These are phyloP conservation scores for Westerdykella sp. DNA, from an alignment of 2,329 filamentous ascomycete genomes.

Conservation along the genomic window DNA sequence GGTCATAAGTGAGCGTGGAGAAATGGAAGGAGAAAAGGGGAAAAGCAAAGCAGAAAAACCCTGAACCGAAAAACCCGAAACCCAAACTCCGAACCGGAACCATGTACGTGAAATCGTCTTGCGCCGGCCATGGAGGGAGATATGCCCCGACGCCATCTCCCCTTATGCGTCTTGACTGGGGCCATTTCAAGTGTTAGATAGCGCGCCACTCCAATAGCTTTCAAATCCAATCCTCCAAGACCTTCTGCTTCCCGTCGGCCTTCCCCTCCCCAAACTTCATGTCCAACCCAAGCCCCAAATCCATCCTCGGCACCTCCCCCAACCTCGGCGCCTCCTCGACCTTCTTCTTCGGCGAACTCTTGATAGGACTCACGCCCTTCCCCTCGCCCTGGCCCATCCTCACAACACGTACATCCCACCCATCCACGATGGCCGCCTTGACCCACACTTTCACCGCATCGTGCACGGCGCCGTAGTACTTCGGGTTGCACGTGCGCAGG, in stretches of 20 bases:
- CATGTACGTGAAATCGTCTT: too few relatives aligned
- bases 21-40: too few relatives aligned
- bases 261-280: constrained; percentile 29
- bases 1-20: too few relatives aligned
- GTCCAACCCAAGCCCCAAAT: constrained; percentile 21
- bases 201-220: too few relatives aligned
- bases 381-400: constrained; percentile 56
- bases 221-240: constrained; percentile 33
- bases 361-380: constrained; percentile 25
- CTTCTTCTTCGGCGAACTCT: constrained; percentile 40
- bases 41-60: too few relatives aligned
- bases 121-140: too few relatives aligned
- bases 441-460: constrained; percentile 87
- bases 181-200: too few relatives aligned
- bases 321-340: constrained; percentile 32
- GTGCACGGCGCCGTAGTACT: constrained; percentile 91
- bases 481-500: constrained; percentile 89
- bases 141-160: too few relatives aligned
- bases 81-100: too few relatives aligned
- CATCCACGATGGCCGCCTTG: constrained; percentile 76
- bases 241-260: constrained; percentile 9
- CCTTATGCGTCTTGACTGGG: too few relatives aligned
- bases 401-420: constrained; percentile 78
- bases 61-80: too few relatives aligned
- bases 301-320: constrained; percentile 33